Evolutionary conservation across 2,329 filamentous ascomycete species (phyloP), one percentile per base, ranked within the genome.

Genomic region (Pseudogymnoascus sp.): DNA sequence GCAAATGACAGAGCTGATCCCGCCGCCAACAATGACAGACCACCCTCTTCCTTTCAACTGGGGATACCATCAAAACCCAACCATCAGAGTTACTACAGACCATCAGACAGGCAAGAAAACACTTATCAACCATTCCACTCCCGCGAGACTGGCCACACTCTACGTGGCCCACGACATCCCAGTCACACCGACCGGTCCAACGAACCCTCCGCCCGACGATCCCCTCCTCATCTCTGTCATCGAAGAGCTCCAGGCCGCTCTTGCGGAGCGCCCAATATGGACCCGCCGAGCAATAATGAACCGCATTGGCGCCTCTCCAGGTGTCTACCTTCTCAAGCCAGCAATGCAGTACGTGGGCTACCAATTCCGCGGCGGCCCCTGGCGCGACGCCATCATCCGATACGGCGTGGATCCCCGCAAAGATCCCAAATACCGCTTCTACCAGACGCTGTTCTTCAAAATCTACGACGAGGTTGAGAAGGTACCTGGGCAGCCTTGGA

Each of bases 361-460:
- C 76, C 91, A 93, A 75, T 97, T 97, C 80, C 88, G 89, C 64
- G 91, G 89, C 21, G 95, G 95, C 0, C 93, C 95, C 0, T 99
- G 91, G 89, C 85, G 91, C 67, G 93, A 97, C 74, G 88, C 90
- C 2, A 86, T 97, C 62, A 85, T 97, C 67, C 86, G 83, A 56
- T 95, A 93, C 74, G 93, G 93, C 9, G 76, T 96, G 19, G 95
- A 99, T 72, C 95, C 95, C 2, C 85, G 95, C 37, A 83, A 77
- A 13, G 88, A 93, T 66, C 86, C 90, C 0, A 83, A 86, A 63
- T 93, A 89, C 72, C 88, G 92, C 35, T 79, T 86, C 62, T 97
- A 96, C 74, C 95, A 99, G 75, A 96, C 91, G 0, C 80, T 97
- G 67, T 89, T 91, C 77, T 96, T 96, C 77, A 90, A 92, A 72